These are phyloP conservation scores for Ustilago hordei DNA, from an alignment of 1,284 basidiomycete genomes.

Conservation along the genomic window DNA sequence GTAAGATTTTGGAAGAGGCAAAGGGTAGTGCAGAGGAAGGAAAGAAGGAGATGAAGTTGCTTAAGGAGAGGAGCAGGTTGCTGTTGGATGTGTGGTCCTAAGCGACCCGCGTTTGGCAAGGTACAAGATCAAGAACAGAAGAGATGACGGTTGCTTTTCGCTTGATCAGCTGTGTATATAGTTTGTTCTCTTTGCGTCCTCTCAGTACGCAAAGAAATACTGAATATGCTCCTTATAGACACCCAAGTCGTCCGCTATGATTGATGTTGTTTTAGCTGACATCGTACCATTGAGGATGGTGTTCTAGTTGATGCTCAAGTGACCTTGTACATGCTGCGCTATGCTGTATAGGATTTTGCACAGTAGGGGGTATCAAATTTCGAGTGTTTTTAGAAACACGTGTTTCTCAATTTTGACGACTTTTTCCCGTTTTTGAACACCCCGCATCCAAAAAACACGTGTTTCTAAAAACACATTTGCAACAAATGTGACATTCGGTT, in stretches of 20 bases:
- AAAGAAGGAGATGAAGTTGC: constrained; percentile 53
- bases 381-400: too few species aligned
- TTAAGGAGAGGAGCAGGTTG: constrained; percentile 56
- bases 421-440: too few species aligned
- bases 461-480: too few species aligned
- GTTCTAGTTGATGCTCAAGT: background rate
- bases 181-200: background rate
- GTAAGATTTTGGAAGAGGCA: constrained; percentile 88
- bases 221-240: background rate
- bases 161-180: background rate
- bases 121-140: background rate
- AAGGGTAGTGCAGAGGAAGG: constrained; percentile 82
- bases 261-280: too few species aligned
- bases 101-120: background rate
- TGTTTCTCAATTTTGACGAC: too few species aligned
- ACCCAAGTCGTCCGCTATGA: background rate
- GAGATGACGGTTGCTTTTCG: background rate
- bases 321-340: too few species aligned
- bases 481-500: too few species aligned
- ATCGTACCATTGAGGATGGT: background rate
- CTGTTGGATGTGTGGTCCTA: constrained; percentile 53
- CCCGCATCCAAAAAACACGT: too few species aligned
- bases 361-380: background rate
- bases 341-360: too few species aligned
- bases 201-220: background rate